phyloP scores from a whole-genome alignment of 2,329 filamentous ascomycete genomes.

The Teratosphaeria pseudoeucalypti region DNA sequence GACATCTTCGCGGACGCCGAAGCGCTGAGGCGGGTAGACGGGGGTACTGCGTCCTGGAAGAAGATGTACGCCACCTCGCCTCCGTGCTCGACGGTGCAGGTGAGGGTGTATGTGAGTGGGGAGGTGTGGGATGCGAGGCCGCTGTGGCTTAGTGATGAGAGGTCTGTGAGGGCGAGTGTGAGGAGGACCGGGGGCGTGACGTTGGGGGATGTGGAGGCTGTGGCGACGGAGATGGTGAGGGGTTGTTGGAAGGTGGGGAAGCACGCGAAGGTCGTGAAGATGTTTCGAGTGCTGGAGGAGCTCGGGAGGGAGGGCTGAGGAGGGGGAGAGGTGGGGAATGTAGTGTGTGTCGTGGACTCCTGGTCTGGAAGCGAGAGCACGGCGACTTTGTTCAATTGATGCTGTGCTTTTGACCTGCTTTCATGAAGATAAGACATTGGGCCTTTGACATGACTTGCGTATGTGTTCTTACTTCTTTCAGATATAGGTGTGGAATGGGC shows the following conservation, averaged over 20 bases:
- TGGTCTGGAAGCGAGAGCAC: no score
- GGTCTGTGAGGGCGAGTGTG: neutral
- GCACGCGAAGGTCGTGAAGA: neutral
- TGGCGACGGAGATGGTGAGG: neutral
- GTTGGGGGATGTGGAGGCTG: neutral
- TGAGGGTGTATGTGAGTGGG: neutral
- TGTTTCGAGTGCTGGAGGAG: neutral
- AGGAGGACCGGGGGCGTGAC: neutral
- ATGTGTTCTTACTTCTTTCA: neutral
- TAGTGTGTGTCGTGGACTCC: no score
- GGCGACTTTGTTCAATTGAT: no score
- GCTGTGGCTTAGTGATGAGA: neutral
- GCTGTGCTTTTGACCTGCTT: constrained; percentile 42
- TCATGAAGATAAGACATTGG: neutral
- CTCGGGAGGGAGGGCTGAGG: neutral
- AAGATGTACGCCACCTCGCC: neutral
- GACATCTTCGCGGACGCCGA: neutral
- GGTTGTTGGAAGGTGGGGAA: neutral
- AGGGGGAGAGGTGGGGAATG: no score
- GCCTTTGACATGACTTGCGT: neutral
- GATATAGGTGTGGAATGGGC: neutral
- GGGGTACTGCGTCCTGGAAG: neutral
- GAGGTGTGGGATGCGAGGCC: neutral
- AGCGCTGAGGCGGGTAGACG: neutral
- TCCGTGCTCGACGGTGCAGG: neutral